Conservation (phyloP, 768 basidiomycete species). For the Pisolithus orientalis region DNA sequence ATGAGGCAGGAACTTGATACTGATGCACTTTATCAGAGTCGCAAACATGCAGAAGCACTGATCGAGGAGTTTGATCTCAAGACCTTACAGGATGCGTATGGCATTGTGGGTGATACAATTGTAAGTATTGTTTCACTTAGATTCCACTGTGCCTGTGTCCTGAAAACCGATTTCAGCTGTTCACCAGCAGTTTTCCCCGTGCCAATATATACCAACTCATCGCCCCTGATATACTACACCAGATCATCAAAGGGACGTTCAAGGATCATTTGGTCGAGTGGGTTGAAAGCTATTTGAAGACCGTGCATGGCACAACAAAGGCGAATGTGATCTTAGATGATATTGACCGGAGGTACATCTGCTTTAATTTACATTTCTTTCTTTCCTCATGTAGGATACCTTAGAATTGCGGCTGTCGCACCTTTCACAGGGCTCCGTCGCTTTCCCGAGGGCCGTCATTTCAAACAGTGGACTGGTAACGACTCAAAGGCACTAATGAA, state of each 20-base stretch:
- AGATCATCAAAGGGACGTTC: slow-evolving; percentile 37
- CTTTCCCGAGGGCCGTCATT: slow-evolving; percentile 22
- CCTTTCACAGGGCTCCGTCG: slow-evolving; percentile 13
- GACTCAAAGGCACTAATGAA: slow-evolving; percentile 35
- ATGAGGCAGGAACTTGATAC: no score
- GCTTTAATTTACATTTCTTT: background rate
- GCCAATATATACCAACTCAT: no score
- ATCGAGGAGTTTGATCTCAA: background rate
- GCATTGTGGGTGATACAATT: slow-evolving; percentile 18
- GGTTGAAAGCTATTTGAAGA: slow-evolving; percentile 26
- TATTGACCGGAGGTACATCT: slow-evolving; percentile 29
- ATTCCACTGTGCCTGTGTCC: no score
- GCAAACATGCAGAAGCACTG: no score
- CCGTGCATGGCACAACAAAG: slow-evolving; percentile 7
- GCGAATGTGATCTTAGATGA: slow-evolving; percentile 27
- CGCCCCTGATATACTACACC: no score
- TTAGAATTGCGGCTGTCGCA: slow-evolving; percentile 11
- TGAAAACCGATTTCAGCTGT: no score
- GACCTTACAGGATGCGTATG: slow-evolving; percentile 23
- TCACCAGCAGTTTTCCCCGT: no score
- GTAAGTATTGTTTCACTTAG: slow-evolving; percentile 12
- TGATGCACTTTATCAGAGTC: no score
- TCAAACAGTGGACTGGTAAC: no score
- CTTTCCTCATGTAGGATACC: background rate
- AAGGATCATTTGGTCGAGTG: slow-evolving; percentile 37